phyloP scores from a whole-genome alignment of 352 stramenopile genomes.

The Phytophthora ohioensis region DNA sequence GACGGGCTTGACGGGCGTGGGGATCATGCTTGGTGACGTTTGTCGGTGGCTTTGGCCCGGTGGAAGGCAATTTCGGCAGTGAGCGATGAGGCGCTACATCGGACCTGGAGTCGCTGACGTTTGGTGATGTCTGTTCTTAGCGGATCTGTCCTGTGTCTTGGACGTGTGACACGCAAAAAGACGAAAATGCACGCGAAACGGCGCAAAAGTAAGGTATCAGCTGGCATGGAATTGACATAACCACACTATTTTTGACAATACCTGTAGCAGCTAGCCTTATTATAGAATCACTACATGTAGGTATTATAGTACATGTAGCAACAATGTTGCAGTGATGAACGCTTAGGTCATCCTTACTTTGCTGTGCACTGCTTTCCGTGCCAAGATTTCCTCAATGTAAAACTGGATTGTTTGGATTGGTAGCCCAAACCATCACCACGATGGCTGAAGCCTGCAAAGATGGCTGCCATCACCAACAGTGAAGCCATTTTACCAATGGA shows the following conservation, averaged over 20 bases:
- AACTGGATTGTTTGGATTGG: conserved; percentile 3
- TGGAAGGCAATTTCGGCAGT: conserved; percentile 15
- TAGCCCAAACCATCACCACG: not conserved
- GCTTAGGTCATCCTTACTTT: too few species aligned
- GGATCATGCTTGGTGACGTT: conserved; percentile 16
- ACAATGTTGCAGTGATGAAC: too few species aligned
- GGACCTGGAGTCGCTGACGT: conserved; percentile 3
- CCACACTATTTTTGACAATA: too few species aligned
- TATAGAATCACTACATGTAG: too few species aligned
- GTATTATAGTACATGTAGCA: too few species aligned
- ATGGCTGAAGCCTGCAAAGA: not conserved
- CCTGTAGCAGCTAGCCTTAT: too few species aligned
- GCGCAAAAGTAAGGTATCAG: too few species aligned
- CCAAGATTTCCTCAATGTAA: conserved; percentile 8
- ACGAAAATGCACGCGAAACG: not conserved
- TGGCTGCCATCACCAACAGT: not conserved
- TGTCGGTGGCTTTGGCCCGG: not conserved
- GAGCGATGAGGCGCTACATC: conserved; percentile 11
- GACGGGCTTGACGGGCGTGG: conserved; percentile 11
- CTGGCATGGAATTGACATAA: too few species aligned
- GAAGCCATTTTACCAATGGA: not conserved
- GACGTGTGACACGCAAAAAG: not conserved
- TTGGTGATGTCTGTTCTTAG: conserved; percentile 10
- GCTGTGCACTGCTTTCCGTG: conserved; percentile 7
- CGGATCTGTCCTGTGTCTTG: conserved; percentile 8